Evolutionary conservation across 495 filamentous ascomycete species (phyloP).

Genomic region (Corynascus novoguineensis): DNA sequence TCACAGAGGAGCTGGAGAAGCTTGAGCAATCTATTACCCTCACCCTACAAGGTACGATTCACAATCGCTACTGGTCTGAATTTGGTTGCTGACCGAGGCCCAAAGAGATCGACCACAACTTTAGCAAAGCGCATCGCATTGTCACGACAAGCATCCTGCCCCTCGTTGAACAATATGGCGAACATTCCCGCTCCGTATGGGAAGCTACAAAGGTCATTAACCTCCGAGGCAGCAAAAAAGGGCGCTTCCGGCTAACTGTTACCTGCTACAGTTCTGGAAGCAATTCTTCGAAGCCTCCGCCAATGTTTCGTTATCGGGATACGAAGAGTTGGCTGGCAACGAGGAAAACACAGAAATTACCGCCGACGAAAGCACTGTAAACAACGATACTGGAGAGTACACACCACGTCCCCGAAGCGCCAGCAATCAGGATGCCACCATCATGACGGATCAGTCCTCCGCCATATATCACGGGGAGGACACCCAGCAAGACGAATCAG

Average conservation of each 20-base stretch:
- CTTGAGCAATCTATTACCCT: constrained; percentile 95
- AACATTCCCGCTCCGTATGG: constrained; percentile 92
- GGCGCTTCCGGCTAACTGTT: constrained; percentile 9
- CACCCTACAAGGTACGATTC: constrained; percentile 73
- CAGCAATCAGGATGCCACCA: constrained; percentile 33
- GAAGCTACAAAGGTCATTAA: constrained; percentile 77
- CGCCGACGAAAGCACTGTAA: constrained; percentile 29
- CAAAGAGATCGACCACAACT: constrained; percentile 95
- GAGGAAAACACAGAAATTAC: constrained; percentile 44
- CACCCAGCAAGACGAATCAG: constrained; percentile 43
- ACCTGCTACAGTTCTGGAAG: constrained; percentile 80
- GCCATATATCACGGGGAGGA: constrained; percentile 24
- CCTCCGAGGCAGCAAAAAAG: no score
- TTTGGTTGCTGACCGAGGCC: constrained; percentile 7
- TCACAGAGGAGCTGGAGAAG: constrained; percentile 94
- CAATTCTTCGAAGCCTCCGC: constrained; percentile 98
- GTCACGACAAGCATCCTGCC: constrained; percentile 91
- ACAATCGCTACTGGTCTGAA: not conserved
- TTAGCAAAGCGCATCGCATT: constrained; percentile 92
- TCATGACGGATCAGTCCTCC: constrained; percentile 34
- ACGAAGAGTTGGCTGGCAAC: constrained; percentile 69
- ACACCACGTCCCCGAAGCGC: constrained; percentile 35
- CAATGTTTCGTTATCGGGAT: constrained; percentile 94
- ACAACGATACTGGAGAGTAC: constrained; percentile 41
- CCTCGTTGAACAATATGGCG: constrained; percentile 91